Conservation (phyloP, 1,139 yeast genomes). For the Geotrichum klebahnii region DNA sequence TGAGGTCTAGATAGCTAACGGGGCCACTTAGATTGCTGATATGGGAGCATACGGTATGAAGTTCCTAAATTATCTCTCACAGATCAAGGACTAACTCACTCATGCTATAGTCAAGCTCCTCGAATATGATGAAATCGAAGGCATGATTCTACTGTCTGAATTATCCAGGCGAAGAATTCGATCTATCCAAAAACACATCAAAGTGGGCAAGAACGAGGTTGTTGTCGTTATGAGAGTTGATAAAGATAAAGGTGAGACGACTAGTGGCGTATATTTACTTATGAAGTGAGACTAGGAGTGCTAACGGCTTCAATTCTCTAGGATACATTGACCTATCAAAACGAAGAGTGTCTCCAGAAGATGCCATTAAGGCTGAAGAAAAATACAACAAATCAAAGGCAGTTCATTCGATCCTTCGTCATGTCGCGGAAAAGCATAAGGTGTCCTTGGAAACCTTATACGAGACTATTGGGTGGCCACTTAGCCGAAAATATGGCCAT, state of each 20-base stretch:
- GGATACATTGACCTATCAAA: slow-evolving; percentile 88
- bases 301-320: too few species aligned
- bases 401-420: slow-evolving; percentile 93
- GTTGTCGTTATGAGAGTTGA: slow-evolving; percentile 98
- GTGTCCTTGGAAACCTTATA: slow-evolving; percentile 81
- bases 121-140: slow-evolving; percentile 97
- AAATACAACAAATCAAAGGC: slow-evolving; percentile 95
- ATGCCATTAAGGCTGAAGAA: slow-evolving; percentile 95
- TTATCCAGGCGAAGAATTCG: slow-evolving; percentile 97
- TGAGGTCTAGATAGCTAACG: neutral
- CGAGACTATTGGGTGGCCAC: slow-evolving; percentile 93
- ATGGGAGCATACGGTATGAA: slow-evolving; percentile 35
- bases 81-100: slow-evolving; percentile 15
- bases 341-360: slow-evolving; percentile 98
- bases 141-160: slow-evolving; percentile 95
- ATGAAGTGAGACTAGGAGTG: too few species aligned
- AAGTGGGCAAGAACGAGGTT: slow-evolving; percentile 98
- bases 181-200: slow-evolving; percentile 92
- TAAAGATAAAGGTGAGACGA: slow-evolving; percentile 73
- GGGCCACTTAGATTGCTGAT: slow-evolving; percentile 47
- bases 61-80: neutral
- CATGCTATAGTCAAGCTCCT: slow-evolving; percentile 63
- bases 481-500: slow-evolving; percentile 91
- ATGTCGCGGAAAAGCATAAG: slow-evolving; percentile 92
- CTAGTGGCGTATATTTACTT: neutral